Conservation (phyloP, 805 yeast genomes). For the Spathaspora girioi region DNA sequence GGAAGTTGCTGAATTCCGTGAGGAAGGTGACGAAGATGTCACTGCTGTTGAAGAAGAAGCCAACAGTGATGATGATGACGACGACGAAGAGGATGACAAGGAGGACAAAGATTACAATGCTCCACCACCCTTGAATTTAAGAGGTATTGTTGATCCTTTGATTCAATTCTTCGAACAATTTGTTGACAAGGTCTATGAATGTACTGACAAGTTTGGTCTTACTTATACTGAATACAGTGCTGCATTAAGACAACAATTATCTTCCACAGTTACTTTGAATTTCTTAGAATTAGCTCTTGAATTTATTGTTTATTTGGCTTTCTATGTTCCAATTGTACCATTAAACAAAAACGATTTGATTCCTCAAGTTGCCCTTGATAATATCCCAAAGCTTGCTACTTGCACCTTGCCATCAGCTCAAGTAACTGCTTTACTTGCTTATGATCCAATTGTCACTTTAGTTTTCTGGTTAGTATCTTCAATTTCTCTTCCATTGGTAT, state of each 20-base stretch:
- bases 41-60: constrained; percentile 21
- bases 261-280: constrained; percentile 33
- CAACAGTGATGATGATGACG: constrained; percentile 15
- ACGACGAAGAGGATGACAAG: constrained; percentile 27
- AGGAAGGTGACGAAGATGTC: constrained; percentile 13
- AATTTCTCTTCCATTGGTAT: constrained; percentile 36
- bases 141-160: constrained; percentile 36
- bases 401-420: constrained; percentile 31
- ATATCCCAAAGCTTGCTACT: constrained; percentile 19
- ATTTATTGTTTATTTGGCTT: constrained; percentile 26
- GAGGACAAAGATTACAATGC: constrained; percentile 34
- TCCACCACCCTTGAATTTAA: constrained; percentile 38
- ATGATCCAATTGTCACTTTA: constrained; percentile 27
- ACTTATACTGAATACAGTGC: constrained; percentile 33
- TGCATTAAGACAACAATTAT: constrained; percentile 36
- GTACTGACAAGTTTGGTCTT: constrained; percentile 33
- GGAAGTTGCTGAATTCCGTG: constrained; percentile 12
- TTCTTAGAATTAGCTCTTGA: constrained; percentile 28
- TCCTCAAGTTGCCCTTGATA: constrained; percentile 34
- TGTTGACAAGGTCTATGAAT: constrained; percentile 21
- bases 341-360: constrained; percentile 31
- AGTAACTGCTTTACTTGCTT: constrained; percentile 27
- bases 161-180: constrained; percentile 25
- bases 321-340: constrained; percentile 33
- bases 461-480: constrained; percentile 40